phyloP scores from a whole-genome alignment of 257 asterid genomes.

The Eucommia ulmoides region DNA sequence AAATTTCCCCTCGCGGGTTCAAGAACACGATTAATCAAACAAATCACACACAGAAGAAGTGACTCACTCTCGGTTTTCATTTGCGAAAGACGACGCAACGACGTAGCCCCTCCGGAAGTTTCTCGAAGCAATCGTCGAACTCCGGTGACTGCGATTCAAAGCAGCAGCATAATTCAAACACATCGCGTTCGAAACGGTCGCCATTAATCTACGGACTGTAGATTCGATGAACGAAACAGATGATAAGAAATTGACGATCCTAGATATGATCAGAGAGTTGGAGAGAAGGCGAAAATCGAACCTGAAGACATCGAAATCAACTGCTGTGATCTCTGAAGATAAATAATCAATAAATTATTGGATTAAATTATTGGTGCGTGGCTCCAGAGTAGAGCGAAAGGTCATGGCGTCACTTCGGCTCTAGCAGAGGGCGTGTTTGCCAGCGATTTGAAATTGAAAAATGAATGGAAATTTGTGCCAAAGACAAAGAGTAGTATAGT shows the following conservation, averaged over 20 bases:
- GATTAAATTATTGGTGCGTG: too few relatives aligned
- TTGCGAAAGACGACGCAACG: conserved; percentile 59
- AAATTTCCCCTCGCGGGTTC: too few relatives aligned
- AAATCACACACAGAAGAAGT: background rate
- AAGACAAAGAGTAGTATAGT: too few relatives aligned
- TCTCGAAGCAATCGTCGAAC: conserved; percentile 22
- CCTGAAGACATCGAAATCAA: conserved; percentile 25
- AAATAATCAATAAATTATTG: too few relatives aligned
- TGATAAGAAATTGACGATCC: conserved; percentile 8
- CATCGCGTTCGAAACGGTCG: conserved; percentile 36
- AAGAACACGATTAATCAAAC: too few relatives aligned
- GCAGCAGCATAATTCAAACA: conserved; percentile 50
- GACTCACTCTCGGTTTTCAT: conserved; percentile 79
- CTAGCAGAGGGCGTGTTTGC: too few relatives aligned
- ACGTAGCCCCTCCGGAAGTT: conserved; percentile 42
- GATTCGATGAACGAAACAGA: conserved; percentile 7
- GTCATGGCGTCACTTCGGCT: too few relatives aligned
- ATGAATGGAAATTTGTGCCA: too few relatives aligned
- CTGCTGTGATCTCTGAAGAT: background rate
- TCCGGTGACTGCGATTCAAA: conserved; percentile 24
- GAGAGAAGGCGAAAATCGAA: conserved; percentile 5
- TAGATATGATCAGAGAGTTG: background rate
- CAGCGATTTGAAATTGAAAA: too few relatives aligned
- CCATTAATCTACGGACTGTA: conserved; percentile 33
- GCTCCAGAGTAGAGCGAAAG: too few relatives aligned